These are phyloP conservation scores for Pythium pyrilobum DNA, from an alignment of 352 stramenopile genomes.

Conservation along the genomic window DNA sequence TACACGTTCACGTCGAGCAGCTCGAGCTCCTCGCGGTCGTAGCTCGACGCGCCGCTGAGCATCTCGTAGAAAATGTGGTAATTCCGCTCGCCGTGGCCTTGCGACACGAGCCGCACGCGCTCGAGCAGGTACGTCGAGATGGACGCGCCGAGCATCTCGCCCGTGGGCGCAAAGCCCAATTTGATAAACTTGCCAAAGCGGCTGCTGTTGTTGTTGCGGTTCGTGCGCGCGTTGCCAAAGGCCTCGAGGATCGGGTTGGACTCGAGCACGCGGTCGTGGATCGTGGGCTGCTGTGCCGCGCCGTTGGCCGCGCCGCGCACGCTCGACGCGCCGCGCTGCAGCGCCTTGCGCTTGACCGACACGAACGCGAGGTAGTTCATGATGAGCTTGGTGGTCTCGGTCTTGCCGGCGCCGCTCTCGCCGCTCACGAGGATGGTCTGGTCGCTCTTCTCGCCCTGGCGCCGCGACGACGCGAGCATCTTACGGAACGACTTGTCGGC, in stretches of 20 bases:
- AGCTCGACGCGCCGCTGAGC: constrained; percentile 58
- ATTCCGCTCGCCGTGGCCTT: constrained; percentile 93
- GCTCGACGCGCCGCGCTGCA: background rate
- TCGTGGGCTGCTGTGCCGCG: constrained; percentile 29
- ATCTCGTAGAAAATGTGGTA: constrained; percentile 99
- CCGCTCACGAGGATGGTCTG: constrained; percentile 96
- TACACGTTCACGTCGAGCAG: constrained; percentile 54
- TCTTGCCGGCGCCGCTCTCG: constrained; percentile 95
- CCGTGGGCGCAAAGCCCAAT: constrained; percentile 76
- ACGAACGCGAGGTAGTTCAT: constrained; percentile 94
- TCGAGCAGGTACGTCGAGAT: constrained; percentile 95
- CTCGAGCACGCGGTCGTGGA: constrained; percentile 89
- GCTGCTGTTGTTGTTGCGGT: constrained; percentile 96
- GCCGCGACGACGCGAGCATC: constrained; percentile 50
- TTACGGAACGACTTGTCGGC: constrained; percentile 83
- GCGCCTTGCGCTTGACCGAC: constrained; percentile 32
- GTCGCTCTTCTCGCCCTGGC: constrained; percentile 39
- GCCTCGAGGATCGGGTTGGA: constrained; percentile 95
- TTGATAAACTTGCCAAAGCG: constrained; percentile 97
- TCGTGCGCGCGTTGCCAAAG: constrained; percentile 94
- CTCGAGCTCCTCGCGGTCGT: constrained; percentile 43
- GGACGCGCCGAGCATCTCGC: constrained; percentile 74
- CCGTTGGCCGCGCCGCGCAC: background rate
- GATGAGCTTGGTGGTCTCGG: constrained; percentile 96
- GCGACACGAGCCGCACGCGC: constrained; percentile 92